phyloP scores from a whole-genome alignment of 805 yeast species.

The Pichia nakasei region DNA sequence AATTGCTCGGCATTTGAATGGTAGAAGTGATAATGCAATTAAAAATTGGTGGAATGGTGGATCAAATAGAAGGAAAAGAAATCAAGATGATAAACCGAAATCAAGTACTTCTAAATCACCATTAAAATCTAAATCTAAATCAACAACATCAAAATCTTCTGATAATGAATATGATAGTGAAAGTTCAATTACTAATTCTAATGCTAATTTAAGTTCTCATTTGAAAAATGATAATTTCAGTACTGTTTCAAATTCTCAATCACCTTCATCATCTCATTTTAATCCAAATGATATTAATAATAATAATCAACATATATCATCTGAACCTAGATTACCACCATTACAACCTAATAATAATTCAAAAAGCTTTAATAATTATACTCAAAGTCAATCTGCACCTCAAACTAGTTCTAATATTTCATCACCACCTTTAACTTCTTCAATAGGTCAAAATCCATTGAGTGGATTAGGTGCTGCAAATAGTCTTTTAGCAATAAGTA shows the following conservation, averaged over 20 bases:
- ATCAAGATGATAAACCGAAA: neutral
- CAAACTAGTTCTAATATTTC: neutral
- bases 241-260: too few species aligned
- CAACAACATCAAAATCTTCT: too few species aligned
- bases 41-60: slow-evolving; percentile 98
- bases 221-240: too few species aligned
- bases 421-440: neutral
- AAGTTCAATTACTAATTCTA: too few species aligned
- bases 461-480: slow-evolving; percentile 4
- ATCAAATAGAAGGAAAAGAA: slow-evolving; percentile 67
- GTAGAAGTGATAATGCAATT: slow-evolving; percentile 84
- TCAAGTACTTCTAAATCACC: neutral
- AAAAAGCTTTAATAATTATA: too few species aligned
- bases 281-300: slow-evolving; percentile 10
- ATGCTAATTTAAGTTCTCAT: too few species aligned
- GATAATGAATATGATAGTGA: too few species aligned
- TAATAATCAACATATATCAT: too few species aligned
- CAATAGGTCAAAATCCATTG: neutral
- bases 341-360: neutral
- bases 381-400: neutral
- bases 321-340: slow-evolving; percentile 15
- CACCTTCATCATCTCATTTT: neutral
- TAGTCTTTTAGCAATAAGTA: neutral
- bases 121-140: neutral
- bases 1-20: slow-evolving; percentile 78